Evolutionary conservation across 129 eudicot genomes (phyloP), one percentile per base, ranked within the genome.

Genomic region (Ambrosia trifida): DNA sequence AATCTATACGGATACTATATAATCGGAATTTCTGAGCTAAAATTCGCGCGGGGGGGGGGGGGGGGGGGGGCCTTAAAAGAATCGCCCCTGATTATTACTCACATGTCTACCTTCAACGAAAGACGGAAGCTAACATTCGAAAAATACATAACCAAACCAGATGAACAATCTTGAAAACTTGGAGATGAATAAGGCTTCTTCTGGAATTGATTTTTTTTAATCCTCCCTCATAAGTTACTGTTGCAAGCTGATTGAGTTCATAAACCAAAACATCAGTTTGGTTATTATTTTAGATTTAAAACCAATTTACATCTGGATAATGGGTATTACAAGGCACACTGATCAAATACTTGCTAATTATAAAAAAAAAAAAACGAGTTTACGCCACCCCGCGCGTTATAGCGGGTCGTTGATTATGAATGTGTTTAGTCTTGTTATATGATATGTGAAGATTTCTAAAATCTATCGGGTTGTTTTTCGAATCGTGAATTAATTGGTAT

Each of bases 241-340:
- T 78, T 82, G 87, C 83, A 77, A 84, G 77, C 87, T 82, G 89
- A 69, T 73, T 54, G 43, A 58, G 82, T 79, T 58, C 53, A 76
- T 32, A 77, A 47, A 77, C 60, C 70, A 62, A 77, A 69, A 77
- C 58, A 77, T 77, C 65, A 77, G 81, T 77, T 36, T 69, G 57
- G 28, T 76, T 44, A 31, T 17, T 44, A n/a, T 36, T 43, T 45
- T 36, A 3, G 19, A 60, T 44, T 11, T 14, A 44, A 59, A 59
- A 24, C 10, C 16, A 13, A 50, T 51, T n/a, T 13, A 38, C 36
- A 24, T 50, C 3, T 63, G 31, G 30, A 17, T 17, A 53, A 7
- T 53, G 59, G 8, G 12, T 14, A 33, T n/a, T 40, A 13, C 32
- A 20, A 53, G 12, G 59, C 0, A 32, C 38, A 32, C 0, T 60